These are phyloP conservation scores for Hypomyces rosellus DNA, from an alignment of 2,329 filamentous ascomycete species.

Conservation along the genomic window DNA sequence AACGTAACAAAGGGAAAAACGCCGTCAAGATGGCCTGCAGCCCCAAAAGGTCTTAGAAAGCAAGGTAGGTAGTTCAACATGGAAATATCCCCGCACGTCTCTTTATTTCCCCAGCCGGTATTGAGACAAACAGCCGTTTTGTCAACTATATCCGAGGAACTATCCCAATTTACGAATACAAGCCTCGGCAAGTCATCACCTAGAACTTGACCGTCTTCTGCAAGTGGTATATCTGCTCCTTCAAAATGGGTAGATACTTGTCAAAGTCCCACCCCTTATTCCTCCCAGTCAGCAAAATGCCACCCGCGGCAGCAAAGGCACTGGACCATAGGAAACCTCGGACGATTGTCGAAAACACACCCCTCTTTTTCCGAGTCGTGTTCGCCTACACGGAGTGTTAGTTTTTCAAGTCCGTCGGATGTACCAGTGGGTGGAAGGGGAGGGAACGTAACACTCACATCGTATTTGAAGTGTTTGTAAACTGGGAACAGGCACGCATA, in stretches of 20 bases:
- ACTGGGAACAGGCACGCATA: constrained; percentile 30
- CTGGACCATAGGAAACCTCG: constrained; percentile 5
- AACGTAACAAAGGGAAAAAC: too few relatives aligned
- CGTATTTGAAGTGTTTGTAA: constrained; percentile 27
- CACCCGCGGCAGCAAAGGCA: neutral
- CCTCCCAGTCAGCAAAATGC: neutral
- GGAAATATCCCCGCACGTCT: too few relatives aligned
- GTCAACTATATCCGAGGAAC: too few relatives aligned
- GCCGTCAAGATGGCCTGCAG: too few relatives aligned
- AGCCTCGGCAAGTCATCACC: neutral
- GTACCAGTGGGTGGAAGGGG: neutral
- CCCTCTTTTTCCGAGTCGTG: neutral
- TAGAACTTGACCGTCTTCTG: neutral
- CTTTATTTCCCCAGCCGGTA: too few relatives aligned
- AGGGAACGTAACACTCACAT: constrained; percentile 19
- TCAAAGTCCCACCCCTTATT: neutral
- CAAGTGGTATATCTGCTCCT: neutral
- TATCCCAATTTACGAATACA: neutral
- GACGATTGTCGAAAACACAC: neutral
- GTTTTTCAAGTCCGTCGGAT: neutral
- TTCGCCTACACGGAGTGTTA: neutral
- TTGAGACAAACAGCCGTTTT: too few relatives aligned
- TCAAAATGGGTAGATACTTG: neutral
- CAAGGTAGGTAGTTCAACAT: too few relatives aligned
- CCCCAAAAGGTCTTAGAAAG: too few relatives aligned